Evolutionary conservation across 768 basidiomycete species (phyloP).

Genomic region (Cyclocybe aegerita): DNA sequence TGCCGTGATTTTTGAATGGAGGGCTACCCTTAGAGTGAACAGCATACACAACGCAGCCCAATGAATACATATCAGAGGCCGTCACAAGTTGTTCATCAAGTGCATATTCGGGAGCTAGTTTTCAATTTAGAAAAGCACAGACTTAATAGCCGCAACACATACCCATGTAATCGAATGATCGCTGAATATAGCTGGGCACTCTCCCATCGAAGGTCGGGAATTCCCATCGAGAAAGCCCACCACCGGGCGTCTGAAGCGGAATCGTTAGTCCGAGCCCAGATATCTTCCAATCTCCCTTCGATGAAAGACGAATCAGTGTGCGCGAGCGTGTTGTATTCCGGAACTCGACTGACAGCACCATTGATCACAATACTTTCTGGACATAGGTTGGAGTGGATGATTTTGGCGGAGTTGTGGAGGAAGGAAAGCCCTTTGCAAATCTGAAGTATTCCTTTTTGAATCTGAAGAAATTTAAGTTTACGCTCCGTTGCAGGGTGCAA

Average conservation of each 20-base stretch:
- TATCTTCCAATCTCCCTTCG: slow-evolving; percentile 97
- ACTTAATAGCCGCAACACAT: slow-evolving; percentile 17
- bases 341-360: slow-evolving; percentile 61
- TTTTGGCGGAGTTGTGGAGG: slow-evolving; percentile 86
- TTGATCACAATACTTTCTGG: slow-evolving; percentile 91
- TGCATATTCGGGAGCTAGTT: slow-evolving; percentile 87
- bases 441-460: slow-evolving; percentile 95
- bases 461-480: slow-evolving; percentile 40
- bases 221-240: slow-evolving; percentile 80
- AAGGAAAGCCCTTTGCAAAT: slow-evolving; percentile 89
- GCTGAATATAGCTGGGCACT: slow-evolving; percentile 78
- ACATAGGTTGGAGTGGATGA: slow-evolving; percentile 89
- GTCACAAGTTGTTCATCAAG: slow-evolving; percentile 86
- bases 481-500: slow-evolving; percentile 4
- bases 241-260: slow-evolving; percentile 64
- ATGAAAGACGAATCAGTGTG: neutral
- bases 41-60: slow-evolving; percentile 89
- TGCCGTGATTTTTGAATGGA: slow-evolving; percentile 85
- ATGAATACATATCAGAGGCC: slow-evolving; percentile 89
- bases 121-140: neutral
- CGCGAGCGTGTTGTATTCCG: neutral
- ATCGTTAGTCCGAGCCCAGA: slow-evolving; percentile 88
- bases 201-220: slow-evolving; percentile 87
- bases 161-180: slow-evolving; percentile 96
- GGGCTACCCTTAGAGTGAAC: slow-evolving; percentile 87